Evolutionary conservation across 1,284 basidiomycete species (phyloP).

Genomic region (Naganishia albida): DNA sequence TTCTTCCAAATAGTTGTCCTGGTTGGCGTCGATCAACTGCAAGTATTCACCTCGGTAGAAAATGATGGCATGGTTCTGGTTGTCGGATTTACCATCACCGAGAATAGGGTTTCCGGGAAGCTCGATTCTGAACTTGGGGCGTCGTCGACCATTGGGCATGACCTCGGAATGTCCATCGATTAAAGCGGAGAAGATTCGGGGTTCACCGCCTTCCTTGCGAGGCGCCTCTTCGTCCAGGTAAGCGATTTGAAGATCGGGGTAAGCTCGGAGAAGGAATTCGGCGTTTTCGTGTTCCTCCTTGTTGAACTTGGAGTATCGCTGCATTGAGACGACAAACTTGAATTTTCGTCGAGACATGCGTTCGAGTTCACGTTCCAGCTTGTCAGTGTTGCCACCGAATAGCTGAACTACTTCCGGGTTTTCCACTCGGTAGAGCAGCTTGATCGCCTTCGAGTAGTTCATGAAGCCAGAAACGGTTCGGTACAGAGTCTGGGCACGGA

Average conservation of each 20-base stretch:
- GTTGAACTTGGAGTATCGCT: constrained; percentile 99
- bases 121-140: constrained; percentile 98
- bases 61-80: constrained; percentile 99
- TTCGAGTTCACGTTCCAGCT: constrained; percentile 93
- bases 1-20: constrained; percentile 99
- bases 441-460: constrained; percentile 99
- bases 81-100: constrained; percentile 98
- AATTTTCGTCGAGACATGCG: constrained; percentile 97
- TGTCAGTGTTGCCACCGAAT: constrained; percentile 96
- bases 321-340: constrained; percentile 99
- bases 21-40: constrained; percentile 98
- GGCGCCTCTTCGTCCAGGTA: constrained; percentile 96
- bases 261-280: constrained; percentile 96
- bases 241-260: constrained; percentile 97
- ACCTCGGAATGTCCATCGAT: constrained; percentile 99
- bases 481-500: constrained; percentile 97
- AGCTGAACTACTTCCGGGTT: constrained; percentile 98
- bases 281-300: constrained; percentile 99
- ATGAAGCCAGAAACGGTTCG: constrained; percentile 99
- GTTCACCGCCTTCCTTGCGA: constrained; percentile 91
- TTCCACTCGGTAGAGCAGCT: constrained; percentile 98
- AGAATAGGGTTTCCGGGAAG: constrained; percentile 97
- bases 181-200: constrained; percentile 90
- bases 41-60: constrained; percentile 99
- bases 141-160: constrained; percentile 78